Percentiles rank a stretch among this genome's conserved stretches.
These are phyloP conservation scores for Dionaea muscipula DNA, from an alignment of 179 eudicot species.

Conservation along the genomic window DNA sequence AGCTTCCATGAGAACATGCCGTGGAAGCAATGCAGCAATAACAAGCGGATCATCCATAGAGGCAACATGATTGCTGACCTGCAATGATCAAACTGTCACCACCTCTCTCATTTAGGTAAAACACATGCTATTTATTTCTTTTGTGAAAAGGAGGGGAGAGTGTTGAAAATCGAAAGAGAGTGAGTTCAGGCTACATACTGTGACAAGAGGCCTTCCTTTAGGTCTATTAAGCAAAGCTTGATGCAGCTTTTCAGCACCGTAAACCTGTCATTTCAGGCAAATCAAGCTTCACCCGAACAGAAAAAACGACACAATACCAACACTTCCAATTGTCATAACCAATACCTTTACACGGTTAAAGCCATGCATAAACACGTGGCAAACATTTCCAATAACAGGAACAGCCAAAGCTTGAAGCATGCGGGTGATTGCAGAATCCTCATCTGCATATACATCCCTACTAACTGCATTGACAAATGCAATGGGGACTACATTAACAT, in stretches of 20 bases:
- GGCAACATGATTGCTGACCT: constrained; percentile 98
- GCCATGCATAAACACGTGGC: constrained; percentile 94
- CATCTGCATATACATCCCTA: constrained; percentile 48
- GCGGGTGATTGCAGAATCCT: constrained; percentile 59
- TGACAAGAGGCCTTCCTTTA: constrained; percentile 54
- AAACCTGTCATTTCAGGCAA: constrained; percentile 39
- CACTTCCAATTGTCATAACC: background rate
- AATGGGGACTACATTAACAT: background rate
- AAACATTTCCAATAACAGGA: constrained; percentile 81
- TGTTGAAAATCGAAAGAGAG: background rate
- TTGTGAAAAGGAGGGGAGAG: no score
- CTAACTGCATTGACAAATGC: constrained; percentile 31
- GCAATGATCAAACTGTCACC: constrained; percentile 9
- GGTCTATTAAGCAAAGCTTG: constrained; percentile 47
- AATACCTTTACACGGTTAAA: constrained; percentile 69
- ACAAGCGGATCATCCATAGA: constrained; percentile 86
- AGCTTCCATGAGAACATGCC: constrained; percentile 56
- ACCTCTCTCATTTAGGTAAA: background rate
- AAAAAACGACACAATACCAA: background rate
- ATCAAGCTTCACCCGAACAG: background rate
- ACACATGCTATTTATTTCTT: background rate
- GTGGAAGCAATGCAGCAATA: constrained; percentile 72
- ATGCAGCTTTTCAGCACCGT: constrained; percentile 77
- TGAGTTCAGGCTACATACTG: constrained; percentile 27
- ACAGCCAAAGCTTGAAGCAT: constrained; percentile 81